Base-by-base conservation (phyloP, 2,329 filamentous ascomycete genomes). In the Penicillium brevicompactum region DNA sequence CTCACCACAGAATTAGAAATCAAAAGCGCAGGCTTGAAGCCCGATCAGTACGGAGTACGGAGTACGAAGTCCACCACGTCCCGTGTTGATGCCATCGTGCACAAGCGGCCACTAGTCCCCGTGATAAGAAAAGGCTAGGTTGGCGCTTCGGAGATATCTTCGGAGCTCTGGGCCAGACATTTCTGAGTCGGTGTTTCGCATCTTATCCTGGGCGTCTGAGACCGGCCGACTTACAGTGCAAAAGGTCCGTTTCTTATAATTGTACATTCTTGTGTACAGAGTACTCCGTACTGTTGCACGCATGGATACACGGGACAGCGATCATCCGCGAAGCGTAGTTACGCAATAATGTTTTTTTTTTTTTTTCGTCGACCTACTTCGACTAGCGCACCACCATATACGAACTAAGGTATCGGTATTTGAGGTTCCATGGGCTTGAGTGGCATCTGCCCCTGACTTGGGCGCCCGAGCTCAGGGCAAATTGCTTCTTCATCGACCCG, bases 301-400 rank as follows among this genome's bases (percentile, higher is more conserved):
- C 30, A 41, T 47, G 11, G 24, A 6, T 46, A 31, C 40, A 37
- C 18, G 41, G 16, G 30, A 40, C 37, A 57, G 54, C 50, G 53
- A 56, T 60, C 59, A 60, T 46, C 59, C 53, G 61, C 59, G 57
- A 62, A 60, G 55, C 59, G 57, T 57, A 57, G 59, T 60, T 63
- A 63, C 47, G 42, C 51, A 62, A 58, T 63, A 58, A 60, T 54
- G 51, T 51, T 53, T 27, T 16, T 27, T 27, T 27, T 1, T 27
- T 27, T 27, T 27, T 27, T 27, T 27, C 8, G 5, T 46, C 21
- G 40, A 52, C 40, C 44, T 32, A 18, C 21, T 40, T 45, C n/a
- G 16, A 44, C 40, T 51, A 46, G 47, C 18, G 52, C 34, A n/a
- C 32, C 37, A 18, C 46, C 40, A 27, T 44, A 18, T 51, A 32